Conservation (phyloP, 2,329 filamentous ascomycete species). For the Fusarium protoensiforme region DNA sequence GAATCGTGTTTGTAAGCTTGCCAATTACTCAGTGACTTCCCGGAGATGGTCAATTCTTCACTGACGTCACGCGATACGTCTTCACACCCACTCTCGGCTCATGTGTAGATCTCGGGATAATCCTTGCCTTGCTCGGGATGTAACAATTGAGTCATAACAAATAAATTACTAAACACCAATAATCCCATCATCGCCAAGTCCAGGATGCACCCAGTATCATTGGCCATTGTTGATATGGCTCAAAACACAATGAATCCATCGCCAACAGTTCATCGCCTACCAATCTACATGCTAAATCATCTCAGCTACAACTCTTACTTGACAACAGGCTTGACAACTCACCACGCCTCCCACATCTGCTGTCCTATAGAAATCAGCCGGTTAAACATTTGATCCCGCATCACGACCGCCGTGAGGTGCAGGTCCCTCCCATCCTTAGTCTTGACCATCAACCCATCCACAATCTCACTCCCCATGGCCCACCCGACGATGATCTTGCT, state of each 20-base stretch:
- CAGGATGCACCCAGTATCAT: neutral
- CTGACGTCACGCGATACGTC: neutral
- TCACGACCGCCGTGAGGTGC: conserved; percentile 76
- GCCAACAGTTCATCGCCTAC: conserved; percentile 13
- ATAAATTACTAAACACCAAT: neutral
- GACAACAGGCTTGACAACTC: neutral
- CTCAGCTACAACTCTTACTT: neutral
- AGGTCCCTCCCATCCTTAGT: conserved; percentile 66
- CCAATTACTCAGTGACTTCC: neutral
- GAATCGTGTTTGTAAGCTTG: neutral
- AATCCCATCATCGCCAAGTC: neutral
- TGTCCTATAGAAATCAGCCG: conserved; percentile 78
- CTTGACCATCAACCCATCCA: conserved; percentile 77
- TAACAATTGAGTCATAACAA: neutral
- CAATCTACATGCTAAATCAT: neutral
- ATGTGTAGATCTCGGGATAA: neutral
- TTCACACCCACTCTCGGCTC: neutral
- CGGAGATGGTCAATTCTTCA: neutral
- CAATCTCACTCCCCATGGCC: conserved; percentile 78
- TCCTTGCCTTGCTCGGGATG: neutral
- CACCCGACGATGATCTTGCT: conserved; percentile 84
- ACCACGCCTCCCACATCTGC: conserved; percentile 88
- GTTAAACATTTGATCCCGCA: conserved; percentile 85
- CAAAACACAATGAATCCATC: conserved; percentile 4
- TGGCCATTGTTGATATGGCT: too few relatives aligned